These are phyloP conservation scores for Eucalyptus victrix DNA, from an alignment of 345 rosid genomes.

Conservation along the genomic window DNA sequence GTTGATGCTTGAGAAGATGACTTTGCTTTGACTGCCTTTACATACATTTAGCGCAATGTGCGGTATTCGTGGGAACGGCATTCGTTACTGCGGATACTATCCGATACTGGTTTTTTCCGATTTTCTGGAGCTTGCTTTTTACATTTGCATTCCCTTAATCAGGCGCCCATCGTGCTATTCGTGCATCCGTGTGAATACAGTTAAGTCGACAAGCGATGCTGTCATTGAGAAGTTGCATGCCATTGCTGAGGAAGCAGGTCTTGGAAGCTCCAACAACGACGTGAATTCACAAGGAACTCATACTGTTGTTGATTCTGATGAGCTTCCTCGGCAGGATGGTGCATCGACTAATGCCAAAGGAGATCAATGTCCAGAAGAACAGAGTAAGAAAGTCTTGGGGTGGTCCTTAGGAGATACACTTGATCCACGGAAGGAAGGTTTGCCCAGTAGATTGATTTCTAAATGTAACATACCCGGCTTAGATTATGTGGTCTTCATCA, in stretches of 20 bases:
- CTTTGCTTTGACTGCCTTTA: neutral
- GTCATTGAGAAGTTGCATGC: conserved; percentile 55
- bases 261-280: conserved; percentile 3
- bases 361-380: neutral
- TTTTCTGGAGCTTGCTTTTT: neutral
- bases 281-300: conserved; percentile 2
- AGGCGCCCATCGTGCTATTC: conserved; percentile 87
- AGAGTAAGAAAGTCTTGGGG: neutral
- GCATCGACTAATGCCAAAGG: neutral
- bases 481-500: conserved; percentile 73
- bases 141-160: neutral
- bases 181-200: conserved; percentile 77
- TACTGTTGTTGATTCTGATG: neutral
- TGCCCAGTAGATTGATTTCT: conserved; percentile 12
- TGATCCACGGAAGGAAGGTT: neutral
- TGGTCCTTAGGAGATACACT: neutral
- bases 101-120: neutral
- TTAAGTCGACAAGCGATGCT: conserved; percentile 53
- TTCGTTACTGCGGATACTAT: neutral
- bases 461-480: conserved; percentile 68
- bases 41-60: neutral
- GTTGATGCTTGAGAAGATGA: neutral
- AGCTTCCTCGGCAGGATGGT: neutral
- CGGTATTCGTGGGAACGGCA: neutral
- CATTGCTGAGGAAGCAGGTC: conserved; percentile 17